A percentile compares a stretch with the other conserved stretches of the same genome.
phyloP scores from a whole-genome alignment of 2,329 filamentous ascomycete species.

The Fusarium sp. region DNA sequence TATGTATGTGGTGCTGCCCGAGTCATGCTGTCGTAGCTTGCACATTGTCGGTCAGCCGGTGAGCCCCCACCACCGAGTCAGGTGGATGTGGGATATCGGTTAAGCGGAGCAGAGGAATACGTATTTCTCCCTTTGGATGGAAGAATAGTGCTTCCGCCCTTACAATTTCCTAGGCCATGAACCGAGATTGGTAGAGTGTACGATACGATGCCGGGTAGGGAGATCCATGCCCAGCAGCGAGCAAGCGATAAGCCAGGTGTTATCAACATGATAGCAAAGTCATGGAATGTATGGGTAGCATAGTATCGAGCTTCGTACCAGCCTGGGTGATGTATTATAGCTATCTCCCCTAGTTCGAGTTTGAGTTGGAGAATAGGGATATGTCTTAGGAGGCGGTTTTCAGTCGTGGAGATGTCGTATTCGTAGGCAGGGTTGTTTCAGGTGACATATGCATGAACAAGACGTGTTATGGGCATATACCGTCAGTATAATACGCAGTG shows the following conservation, averaged over 20 bases:
- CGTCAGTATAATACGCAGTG: not conserved
- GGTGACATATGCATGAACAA: not conserved
- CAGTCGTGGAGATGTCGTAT: not conserved
- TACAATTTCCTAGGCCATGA: not conserved
- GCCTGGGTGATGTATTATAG: not conserved
- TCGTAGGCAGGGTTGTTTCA: not conserved
- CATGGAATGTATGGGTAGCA: not conserved
- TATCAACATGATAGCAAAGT: not conserved
- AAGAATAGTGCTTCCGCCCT: not conserved
- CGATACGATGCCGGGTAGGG: not conserved
- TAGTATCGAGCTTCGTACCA: not conserved
- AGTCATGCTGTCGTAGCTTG: conserved; percentile 24
- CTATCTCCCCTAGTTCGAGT: not conserved
- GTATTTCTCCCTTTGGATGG: not conserved
- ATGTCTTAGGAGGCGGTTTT: not conserved
- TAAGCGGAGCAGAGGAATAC: not conserved
- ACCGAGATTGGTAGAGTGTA: not conserved
- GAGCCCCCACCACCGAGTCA: not conserved
- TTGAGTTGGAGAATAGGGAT: not conserved
- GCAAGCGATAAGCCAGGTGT: not conserved
- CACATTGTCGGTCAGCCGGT: conserved; percentile 7
- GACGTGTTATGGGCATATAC: not conserved
- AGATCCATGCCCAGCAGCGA: not conserved
- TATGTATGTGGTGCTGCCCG: conserved; percentile 1
- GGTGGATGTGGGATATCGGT: not conserved